Conservation (phyloP, 352 stramenopile genomes). For the Blastocystis sp. region DNA sequence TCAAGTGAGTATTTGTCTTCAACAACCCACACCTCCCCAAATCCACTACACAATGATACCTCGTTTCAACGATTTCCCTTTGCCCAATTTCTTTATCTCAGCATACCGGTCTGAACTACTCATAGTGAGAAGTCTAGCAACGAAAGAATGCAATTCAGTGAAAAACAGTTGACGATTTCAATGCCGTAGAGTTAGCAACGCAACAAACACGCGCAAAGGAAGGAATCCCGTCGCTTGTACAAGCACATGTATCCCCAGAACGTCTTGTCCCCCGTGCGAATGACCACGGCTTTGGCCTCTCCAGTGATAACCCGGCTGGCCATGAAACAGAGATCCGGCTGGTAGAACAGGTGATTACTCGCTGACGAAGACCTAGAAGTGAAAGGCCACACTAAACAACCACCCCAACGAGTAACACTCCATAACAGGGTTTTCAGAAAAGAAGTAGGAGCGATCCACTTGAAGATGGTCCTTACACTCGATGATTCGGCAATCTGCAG, state of each 20-base stretch:
- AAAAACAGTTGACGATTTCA: no score
- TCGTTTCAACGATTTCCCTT: no score
- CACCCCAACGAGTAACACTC: conserved; percentile 28
- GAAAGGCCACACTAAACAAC: neutral
- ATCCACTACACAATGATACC: no score
- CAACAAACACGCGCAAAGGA: neutral
- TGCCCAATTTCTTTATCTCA: no score
- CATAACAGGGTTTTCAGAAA: conserved; percentile 58
- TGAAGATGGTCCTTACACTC: conserved; percentile 43
- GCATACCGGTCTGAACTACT: no score
- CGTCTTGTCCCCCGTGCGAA: conserved; percentile 51
- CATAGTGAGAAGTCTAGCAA: no score
- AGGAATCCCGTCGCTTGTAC: conserved; percentile 46
- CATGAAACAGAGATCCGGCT: conserved; percentile 64
- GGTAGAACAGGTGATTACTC: conserved; percentile 38
- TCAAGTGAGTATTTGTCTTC: no score
- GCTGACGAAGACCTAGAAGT: neutral
- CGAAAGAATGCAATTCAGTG: no score
- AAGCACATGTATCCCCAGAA: conserved; percentile 57
- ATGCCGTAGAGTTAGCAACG: no score
- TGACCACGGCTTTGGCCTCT: conserved; percentile 48
- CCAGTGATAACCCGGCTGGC: conserved; percentile 54
- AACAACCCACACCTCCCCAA: no score
- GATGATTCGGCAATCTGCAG: conserved; percentile 49
- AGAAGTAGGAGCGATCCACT: conserved; percentile 52